Conservation (phyloP, 306 rosid genomes). For the Macrotyloma uniflorum region DNA sequence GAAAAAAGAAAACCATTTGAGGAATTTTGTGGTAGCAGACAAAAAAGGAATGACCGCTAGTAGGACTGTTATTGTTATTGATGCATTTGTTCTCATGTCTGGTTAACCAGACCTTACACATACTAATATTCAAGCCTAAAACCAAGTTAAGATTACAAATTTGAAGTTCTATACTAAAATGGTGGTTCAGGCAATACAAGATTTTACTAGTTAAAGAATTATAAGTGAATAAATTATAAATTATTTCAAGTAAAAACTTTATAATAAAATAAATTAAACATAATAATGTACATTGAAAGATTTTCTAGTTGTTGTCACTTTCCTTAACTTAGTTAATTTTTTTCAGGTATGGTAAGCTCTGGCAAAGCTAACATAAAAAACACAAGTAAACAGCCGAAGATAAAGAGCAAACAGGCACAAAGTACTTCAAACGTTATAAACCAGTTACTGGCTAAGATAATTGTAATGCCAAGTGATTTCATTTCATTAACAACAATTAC, state of each 20-base stretch:
- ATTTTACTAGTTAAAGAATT: too few relatives aligned
- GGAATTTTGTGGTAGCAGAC: neutral
- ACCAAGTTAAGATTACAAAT: neutral
- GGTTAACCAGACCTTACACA: neutral
- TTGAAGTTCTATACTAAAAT: conserved; percentile 6
- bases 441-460: conserved; percentile 21
- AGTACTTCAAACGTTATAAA: conserved; percentile 11
- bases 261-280: too few relatives aligned
- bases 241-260: too few relatives aligned
- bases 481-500: conserved; percentile 53
- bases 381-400: conserved; percentile 26
- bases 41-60: neutral
- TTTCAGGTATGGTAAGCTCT: conserved; percentile 67
- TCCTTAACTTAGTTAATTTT: too few relatives aligned
- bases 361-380: conserved; percentile 73
- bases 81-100: neutral
- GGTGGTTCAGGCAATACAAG: too few relatives aligned
- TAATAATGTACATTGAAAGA: too few relatives aligned
- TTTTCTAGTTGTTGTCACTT: too few relatives aligned
- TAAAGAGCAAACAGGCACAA: conserved; percentile 23
- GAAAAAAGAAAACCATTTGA: neutral
- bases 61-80: neutral
- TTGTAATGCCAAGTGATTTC: conserved; percentile 11
- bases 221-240: too few relatives aligned
- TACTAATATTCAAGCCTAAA: neutral